Evolutionary conservation across 805 yeast species (phyloP), one percentile per base, ranked within the genome.

Genomic region (Myxozyma mucilagina): DNA sequence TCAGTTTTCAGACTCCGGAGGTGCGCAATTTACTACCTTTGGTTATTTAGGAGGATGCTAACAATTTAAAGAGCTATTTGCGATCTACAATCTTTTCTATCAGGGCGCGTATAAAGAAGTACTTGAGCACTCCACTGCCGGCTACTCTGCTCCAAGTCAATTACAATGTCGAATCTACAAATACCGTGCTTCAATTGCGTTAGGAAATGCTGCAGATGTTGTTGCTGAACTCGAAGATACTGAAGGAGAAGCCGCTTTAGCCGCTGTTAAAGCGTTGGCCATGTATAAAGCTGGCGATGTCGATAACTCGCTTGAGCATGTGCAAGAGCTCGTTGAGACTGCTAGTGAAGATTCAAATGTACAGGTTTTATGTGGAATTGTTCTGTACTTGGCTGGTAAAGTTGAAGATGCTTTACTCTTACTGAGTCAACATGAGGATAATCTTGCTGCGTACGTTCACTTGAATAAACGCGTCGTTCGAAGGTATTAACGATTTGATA

Each of bases 371-470:
- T 79, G 79, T 0, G 76, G 80, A 1, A 67, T 79, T 14, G 75
- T 79, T 58, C 71, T 79, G 35, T 76, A 78, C n/a, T 70, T 73
- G 4, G 72, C 76, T 57, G 78, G 75, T 3, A 74, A 75, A 16
- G 72, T 72, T 18, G 80, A 80, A 16, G 78, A 78, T 51, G 84
- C 84, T 8, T 73, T 81, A 58, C 68, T 70, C 34, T 61, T 78
- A 16, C 69, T 76, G 24, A 74, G 75, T 35, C 71, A 71, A 14
- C 74, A 76, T 36, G 81, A 82, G 68, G 71, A 76, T 43, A 68
- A 68, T 41, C 70, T 77, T 32, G 80, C 67, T 18, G 66, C 67
- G 64, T 61, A 54, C 18, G 65, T 62, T 31, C 13, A 8, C 35
- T 43, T 24, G 10, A 8, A 9, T 29, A 20, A 35, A 18, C 18